phyloP scores from a whole-genome alignment of 2,329 filamentous ascomycete genomes.

The Plenodomus lindquistii region DNA sequence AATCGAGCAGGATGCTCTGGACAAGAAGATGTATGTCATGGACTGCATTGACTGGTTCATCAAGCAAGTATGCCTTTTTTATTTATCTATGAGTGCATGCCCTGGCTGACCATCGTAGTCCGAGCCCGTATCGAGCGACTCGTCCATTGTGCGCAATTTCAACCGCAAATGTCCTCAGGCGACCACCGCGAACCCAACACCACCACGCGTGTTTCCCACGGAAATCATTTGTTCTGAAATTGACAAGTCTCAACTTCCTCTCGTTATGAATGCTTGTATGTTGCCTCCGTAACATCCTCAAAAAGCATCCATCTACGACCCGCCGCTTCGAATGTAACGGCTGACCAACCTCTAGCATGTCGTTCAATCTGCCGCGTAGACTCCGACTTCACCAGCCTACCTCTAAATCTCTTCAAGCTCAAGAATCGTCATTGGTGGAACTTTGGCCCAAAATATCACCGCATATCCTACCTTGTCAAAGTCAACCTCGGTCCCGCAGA shows the following conservation, averaged over 20 bases:
- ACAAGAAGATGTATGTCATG: slow-evolving; percentile 42
- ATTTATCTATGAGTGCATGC: not conserved
- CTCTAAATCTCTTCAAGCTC: slow-evolving; percentile 20
- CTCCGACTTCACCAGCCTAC: slow-evolving; percentile 21
- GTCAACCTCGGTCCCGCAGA: slow-evolving; percentile 24
- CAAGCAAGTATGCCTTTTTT: slow-evolving; percentile 14
- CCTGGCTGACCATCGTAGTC: slow-evolving; percentile 21
- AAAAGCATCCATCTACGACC: too few species aligned
- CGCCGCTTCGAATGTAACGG: too few species aligned
- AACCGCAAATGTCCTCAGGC: slow-evolving; percentile 27
- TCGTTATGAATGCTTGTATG: slow-evolving; percentile 13
- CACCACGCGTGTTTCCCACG: slow-evolving; percentile 25
- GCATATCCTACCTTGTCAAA: slow-evolving; percentile 20
- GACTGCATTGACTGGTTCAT: slow-evolving; percentile 45
- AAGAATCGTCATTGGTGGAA: slow-evolving; percentile 30
- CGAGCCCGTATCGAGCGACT: slow-evolving; percentile 22
- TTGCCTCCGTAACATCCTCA: too few species aligned
- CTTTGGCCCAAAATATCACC: slow-evolving; percentile 20
- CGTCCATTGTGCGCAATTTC: slow-evolving; percentile 21
- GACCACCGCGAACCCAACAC: slow-evolving; percentile 10
- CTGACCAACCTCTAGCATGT: too few species aligned
- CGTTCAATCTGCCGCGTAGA: slow-evolving; percentile 21
- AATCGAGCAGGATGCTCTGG: slow-evolving; percentile 30
- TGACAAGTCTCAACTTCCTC: slow-evolving; percentile 17
- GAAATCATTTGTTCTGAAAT: slow-evolving; percentile 21